Evolutionary conservation across 179 eudicot genomes (phyloP), one percentile per base, ranked within the genome.

Genomic region (Beta lomatogona): DNA sequence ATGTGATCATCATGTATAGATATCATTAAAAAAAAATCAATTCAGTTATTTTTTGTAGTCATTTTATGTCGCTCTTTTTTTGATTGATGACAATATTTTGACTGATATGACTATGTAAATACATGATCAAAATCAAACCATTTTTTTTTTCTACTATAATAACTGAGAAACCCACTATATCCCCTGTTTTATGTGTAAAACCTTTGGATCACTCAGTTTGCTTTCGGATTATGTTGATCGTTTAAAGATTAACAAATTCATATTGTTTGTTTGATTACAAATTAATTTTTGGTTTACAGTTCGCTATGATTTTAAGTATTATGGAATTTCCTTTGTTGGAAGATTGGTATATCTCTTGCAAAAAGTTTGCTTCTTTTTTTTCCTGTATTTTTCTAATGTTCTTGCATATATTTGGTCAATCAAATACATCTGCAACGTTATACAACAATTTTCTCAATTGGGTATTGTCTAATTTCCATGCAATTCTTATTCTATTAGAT

Each of bases 1-100:
- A 44, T 70, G 25, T 84, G 78, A 80, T 83, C 81, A 80, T 75
- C 28, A 53, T 84, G 83, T 65, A 57, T 61, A 53, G 28, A 67
- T 59, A 44, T 84, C 18, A 7, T 57, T 13, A 10, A 41, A 28
- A 4, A 46, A 48, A 19, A 41, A 59, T 19, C 22, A 59, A 28
- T 50, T 11, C 55, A 55, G 48, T 31, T 65, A 55, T 64, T 57
- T 4, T 4, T 77, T 4, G 12, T 81, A 46, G 18, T 31, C 2
- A 21, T 45, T 52, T 74, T 41, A 46, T n/a, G 69, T 71, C 22
- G 12, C 9, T 18, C 52, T 44, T 1, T 44, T 76, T 48, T 70
- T 4, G 53, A 4, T 61, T 71, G 41, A 67, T 83, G 73, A 80
- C 18, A 28, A 68, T 44, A 59, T 21, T 31, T 52, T 59, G 21